Conservation (phyloP, 352 stramenopile species). For the Phytophthora kernoviae region DNA sequence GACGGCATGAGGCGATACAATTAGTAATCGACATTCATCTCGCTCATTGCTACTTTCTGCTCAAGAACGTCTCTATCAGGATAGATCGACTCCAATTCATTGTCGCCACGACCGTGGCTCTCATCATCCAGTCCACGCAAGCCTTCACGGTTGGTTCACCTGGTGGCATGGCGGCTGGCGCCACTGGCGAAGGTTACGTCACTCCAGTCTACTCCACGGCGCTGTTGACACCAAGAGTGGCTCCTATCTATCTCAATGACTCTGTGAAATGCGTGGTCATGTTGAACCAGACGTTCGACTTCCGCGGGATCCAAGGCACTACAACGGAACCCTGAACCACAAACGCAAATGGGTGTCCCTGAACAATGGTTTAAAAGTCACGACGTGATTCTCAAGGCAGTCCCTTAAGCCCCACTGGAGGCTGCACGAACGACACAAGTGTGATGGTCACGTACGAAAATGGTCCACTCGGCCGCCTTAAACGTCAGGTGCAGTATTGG, state of each 20-base stretch:
- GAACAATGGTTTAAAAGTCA: constrained; percentile 34
- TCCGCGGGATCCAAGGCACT: constrained; percentile 15
- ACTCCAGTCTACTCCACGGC: constrained; percentile 8
- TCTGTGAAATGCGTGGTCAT: constrained; percentile 11
- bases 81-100: too few relatives aligned
- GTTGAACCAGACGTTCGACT: constrained; percentile 26
- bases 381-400: constrained; percentile 35
- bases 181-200: constrained; percentile 9
- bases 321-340: constrained; percentile 21
- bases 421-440: constrained; percentile 33
- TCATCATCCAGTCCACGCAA: neutral
- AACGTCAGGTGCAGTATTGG: constrained; percentile 34
- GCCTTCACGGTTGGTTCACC: constrained; percentile 12
- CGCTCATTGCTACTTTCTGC: too few relatives aligned
- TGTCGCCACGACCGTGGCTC: constrained; percentile 1
- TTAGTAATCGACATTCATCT: too few relatives aligned
- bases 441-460: constrained; percentile 54
- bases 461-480: constrained; percentile 15
- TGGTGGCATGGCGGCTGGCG: constrained; percentile 5
- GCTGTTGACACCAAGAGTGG: neutral
- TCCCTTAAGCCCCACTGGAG: constrained; percentile 42
- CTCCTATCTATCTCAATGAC: neutral
- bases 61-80: too few relatives aligned
- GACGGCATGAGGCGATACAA: too few relatives aligned
- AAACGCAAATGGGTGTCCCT: constrained; percentile 18